These are phyloP conservation scores for Chenopodium quinoa DNA, from an alignment of 148 eudicot species.

Conservation along the genomic window DNA sequence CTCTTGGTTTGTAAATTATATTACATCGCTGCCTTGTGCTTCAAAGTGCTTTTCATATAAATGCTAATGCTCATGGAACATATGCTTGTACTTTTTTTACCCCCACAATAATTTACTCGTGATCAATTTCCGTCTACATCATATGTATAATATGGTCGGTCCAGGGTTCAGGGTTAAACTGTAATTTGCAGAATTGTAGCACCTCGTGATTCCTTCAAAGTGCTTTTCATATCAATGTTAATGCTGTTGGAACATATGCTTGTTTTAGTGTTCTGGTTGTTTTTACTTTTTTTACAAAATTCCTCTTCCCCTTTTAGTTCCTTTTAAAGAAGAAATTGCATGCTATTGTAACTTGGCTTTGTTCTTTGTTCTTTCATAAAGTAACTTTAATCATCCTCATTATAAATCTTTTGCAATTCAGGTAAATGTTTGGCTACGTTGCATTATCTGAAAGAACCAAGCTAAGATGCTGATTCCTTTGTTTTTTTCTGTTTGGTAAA, in stretches of 20 bases:
- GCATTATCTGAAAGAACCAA: background rate
- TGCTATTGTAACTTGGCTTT: slow-evolving; percentile 14
- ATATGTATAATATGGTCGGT: no score
- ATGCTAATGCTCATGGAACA: no score
- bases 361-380: slow-evolving; percentile 1
- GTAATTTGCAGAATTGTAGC: background rate
- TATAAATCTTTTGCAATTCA: background rate
- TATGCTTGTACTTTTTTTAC: no score
- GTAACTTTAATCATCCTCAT: slow-evolving; percentile 16
- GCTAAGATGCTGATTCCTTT: slow-evolving; percentile 17
- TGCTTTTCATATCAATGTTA: background rate
- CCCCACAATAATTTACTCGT: no score
- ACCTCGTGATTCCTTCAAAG: background rate
- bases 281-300: no score
- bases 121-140: no score
- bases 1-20: no score
- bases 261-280: background rate
- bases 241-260: slow-evolving; percentile 13
- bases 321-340: background rate
- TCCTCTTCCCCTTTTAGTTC: no score
- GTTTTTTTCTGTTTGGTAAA: background rate
- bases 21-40: no score
- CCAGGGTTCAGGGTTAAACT: no score
- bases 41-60: no score
- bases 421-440: background rate